Evolutionary conservation across 495 filamentous ascomycete species (phyloP), one percentile per base, ranked within the genome.

Genomic region (Penicillium salamii): DNA sequence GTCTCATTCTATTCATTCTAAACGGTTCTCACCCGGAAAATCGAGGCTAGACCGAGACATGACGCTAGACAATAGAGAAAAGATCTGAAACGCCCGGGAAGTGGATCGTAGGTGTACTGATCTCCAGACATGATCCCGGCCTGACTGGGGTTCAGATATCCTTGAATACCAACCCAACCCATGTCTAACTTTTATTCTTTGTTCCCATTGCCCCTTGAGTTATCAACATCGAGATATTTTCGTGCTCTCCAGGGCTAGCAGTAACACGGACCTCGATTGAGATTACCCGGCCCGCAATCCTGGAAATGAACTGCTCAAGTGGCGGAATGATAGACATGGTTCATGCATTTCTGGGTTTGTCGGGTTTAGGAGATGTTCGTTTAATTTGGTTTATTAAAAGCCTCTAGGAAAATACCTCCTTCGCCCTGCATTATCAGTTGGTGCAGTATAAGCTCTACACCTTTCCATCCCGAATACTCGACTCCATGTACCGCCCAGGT

Each of bases 71-170:
- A 44, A 60, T 59, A 54, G 36, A 44, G 29, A 44, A 54, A 31
- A 46, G 29, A 54, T 57, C 57, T 61, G 57, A 61, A 61, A 63
- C 57, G 35, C 3, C 14, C 53, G 55, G 55, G 26, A 59, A 62
- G 58, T 65, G 58, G 55, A 57, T 55, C 46, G 24, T 21, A 18
- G 43, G 5, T 21, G 31, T 34, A 40, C 13, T 39, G 29, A 49
- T 60, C 56, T 59, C 53, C 32, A 24, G 37, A 49, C 52, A 38
- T 52, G 20, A 42, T 64, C 55, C 21, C 38, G 47, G 42, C 43
- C 45, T 52, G 61, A 53, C 61, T 56, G 61, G 58, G 61, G 50
- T 51, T 54, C 38, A 49, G 42, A 23, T 29, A 47, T 41, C 55
- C 51, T 57, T 48, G 50, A 51, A 54, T 32, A 52, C 46, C 37